A percentile compares a stretch with the other conserved stretches of the same genome.
These are phyloP conservation scores for Aleurites moluccanus DNA, from an alignment of 441 rosid genomes.

Conservation along the genomic window DNA sequence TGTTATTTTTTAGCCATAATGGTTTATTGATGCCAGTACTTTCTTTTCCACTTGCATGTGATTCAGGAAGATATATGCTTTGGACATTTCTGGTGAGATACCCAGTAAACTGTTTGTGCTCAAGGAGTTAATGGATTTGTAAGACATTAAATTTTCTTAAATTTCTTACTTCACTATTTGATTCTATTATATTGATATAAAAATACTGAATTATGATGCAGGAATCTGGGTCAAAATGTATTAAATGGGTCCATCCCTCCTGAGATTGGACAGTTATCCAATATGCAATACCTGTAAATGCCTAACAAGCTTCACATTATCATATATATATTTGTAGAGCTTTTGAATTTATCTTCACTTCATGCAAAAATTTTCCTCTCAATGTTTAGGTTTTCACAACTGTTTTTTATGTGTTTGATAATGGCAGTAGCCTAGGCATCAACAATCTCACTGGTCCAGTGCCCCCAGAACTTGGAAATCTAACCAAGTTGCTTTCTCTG, in stretches of 20 bases:
- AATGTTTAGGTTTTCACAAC: slow-evolving; percentile 13
- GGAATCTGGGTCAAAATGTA: slow-evolving; percentile 57
- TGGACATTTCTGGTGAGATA: slow-evolving; percentile 51
- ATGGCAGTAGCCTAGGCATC: slow-evolving; percentile 55
- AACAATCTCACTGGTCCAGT: slow-evolving; percentile 55
- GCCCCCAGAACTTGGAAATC: slow-evolving; percentile 51
- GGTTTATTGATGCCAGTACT: not conserved
- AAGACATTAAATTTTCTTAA: slow-evolving; percentile 19
- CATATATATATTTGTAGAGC: not conserved
- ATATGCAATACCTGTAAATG: slow-evolving; percentile 58
- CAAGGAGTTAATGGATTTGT: slow-evolving; percentile 49
- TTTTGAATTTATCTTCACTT: not conserved
- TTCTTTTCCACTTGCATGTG: slow-evolving; percentile 6
- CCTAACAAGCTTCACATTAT: slow-evolving; percentile 4
- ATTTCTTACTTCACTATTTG: slow-evolving; percentile 3
- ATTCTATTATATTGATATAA: not conserved
- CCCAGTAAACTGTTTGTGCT: slow-evolving; percentile 49
- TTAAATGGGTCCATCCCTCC: slow-evolving; percentile 48
- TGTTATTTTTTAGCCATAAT: not conserved
- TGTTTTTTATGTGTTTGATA: slow-evolving; percentile 22
- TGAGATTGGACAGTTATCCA: slow-evolving; percentile 43
- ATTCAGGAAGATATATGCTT: slow-evolving; percentile 59
- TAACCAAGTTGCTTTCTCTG: slow-evolving; percentile 52
- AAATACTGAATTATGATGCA: slow-evolving; percentile 28
- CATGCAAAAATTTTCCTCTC: not conserved